Base-by-base conservation (phyloP, 495 filamentous ascomycete genomes). In the Podospora pseudopauciseta region DNA sequence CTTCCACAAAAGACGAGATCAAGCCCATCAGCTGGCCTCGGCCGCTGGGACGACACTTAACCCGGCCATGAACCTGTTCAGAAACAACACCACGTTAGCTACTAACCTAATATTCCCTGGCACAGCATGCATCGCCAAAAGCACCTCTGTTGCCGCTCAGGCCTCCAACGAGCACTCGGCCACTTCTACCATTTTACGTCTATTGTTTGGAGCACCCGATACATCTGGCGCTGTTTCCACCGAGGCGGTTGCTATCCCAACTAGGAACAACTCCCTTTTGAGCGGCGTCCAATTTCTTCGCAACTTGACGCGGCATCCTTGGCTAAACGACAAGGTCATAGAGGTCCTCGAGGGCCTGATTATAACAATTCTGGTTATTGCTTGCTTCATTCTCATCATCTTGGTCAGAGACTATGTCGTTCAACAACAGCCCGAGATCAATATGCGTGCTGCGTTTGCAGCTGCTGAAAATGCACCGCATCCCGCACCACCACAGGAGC, bases 401-500 rank as follows among this genome's bases (percentile, higher is more conserved):
- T 80, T 99, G 19, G 97, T 99, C 63, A 84, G 95, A 19, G 95
- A 99, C 79, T 99, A 96, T 87, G 95, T 99, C 54, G 93, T 98
- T 5, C 94, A 98, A 73, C 95, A 98, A 75, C 96, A 97, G 74
- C 94, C 93, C 11, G 90, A 91, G 68, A 82, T 90, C 72, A 86
- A 86, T 70, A 84, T 86, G 82, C 82, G 85, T 9, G 84, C 83
- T 27, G 84, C 80, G 18, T 85, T 86, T 71, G 82, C 81, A 20
- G 80, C 80, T 7, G 79, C 20, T 75, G 89, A 78, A 79, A 86
- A 73, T 79, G 87, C 72, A 71, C 82, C 30, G 78, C 85, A 67
- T 75, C 80, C 54, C 75, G 81, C 60, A 58, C 80, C 68, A 67
- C 75, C 64, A 7, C 71, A 68, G 27, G 69, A 70, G 20, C 67